These are phyloP conservation scores for Gracilaria vermiculophylla DNA, from an alignment of 23 red algal species.

Conservation along the genomic window DNA sequence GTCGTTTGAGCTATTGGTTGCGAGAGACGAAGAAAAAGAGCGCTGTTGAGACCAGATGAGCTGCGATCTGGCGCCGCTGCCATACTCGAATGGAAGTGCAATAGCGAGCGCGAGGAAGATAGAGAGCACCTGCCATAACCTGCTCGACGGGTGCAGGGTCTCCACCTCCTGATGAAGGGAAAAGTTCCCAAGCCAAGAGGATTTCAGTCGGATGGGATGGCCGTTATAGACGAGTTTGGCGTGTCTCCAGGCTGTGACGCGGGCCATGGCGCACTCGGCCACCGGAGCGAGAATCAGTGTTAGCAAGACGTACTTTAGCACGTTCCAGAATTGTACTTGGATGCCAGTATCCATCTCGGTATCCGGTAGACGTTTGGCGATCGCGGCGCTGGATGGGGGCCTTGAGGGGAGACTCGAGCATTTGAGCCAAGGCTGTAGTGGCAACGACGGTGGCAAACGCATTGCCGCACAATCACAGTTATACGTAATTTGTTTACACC, in stretches of 20 bases:
- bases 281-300: not conserved
- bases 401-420: no score
- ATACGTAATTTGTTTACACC: no score
- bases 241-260: not conserved
- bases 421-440: no score
- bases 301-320: not conserved
- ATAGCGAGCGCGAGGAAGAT: not conserved
- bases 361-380: no score
- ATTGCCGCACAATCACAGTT: no score
- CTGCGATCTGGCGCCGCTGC: not conserved
- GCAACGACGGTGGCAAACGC: no score
- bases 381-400: no score
- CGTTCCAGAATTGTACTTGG: not conserved
- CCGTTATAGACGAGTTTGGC: not conserved
- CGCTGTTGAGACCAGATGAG: not conserved
- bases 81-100: not conserved
- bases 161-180: not conserved
- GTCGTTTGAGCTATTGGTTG: not conserved
- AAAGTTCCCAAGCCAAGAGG: not conserved
- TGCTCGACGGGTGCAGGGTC: not conserved
- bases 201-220: not conserved
- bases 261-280: not conserved
- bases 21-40: not conserved
- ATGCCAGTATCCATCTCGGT: conserved; percentile 19
- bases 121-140: not conserved